phyloP scores from a whole-genome alignment of 768 basidiomycete species.

The Trametes maxima region DNA sequence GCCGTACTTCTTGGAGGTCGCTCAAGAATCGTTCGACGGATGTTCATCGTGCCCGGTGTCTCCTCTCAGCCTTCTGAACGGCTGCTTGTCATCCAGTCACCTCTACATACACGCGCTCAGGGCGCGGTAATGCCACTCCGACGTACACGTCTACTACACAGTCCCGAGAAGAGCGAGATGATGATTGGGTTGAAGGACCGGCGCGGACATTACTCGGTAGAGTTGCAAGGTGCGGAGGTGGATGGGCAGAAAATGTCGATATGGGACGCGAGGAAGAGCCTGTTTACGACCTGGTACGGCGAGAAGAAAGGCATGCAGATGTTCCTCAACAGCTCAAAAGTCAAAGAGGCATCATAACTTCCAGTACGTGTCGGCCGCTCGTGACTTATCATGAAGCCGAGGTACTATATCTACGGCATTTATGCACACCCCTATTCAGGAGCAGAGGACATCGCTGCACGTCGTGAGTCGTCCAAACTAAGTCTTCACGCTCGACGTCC shows the following conservation, averaged over 20 bases:
- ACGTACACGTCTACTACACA: slow-evolving; percentile 15
- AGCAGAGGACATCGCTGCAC: neutral
- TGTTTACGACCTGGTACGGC: slow-evolving; percentile 30
- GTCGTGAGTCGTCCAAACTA: too few species aligned
- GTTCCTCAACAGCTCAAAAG: slow-evolving; percentile 13
- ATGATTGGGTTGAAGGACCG: slow-evolving; percentile 20
- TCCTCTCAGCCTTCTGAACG: slow-evolving; percentile 8
- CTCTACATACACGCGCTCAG: slow-evolving; percentile 21
- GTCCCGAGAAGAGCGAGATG: slow-evolving; percentile 23
- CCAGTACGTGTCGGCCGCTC: neutral
- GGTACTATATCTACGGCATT: neutral
- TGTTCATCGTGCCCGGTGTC: slow-evolving; percentile 26
- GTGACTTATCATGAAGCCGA: neutral
- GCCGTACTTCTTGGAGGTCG: slow-evolving; percentile 27
- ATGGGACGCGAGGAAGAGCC: slow-evolving; percentile 23
- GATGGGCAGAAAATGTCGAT: slow-evolving; percentile 21
- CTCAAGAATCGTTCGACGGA: slow-evolving; percentile 26
- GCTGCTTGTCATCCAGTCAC: slow-evolving; percentile 26
- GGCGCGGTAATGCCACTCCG: slow-evolving; percentile 25
- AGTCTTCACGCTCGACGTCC: too few species aligned
- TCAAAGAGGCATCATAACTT: neutral
- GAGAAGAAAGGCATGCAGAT: slow-evolving; percentile 22
- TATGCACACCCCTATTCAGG: neutral
- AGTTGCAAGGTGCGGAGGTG: slow-evolving; percentile 21
- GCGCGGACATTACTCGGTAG: slow-evolving; percentile 22